phyloP scores from a whole-genome alignment of 163 green algal genomes.

The Coccomyxa subellipsoidea region DNA sequence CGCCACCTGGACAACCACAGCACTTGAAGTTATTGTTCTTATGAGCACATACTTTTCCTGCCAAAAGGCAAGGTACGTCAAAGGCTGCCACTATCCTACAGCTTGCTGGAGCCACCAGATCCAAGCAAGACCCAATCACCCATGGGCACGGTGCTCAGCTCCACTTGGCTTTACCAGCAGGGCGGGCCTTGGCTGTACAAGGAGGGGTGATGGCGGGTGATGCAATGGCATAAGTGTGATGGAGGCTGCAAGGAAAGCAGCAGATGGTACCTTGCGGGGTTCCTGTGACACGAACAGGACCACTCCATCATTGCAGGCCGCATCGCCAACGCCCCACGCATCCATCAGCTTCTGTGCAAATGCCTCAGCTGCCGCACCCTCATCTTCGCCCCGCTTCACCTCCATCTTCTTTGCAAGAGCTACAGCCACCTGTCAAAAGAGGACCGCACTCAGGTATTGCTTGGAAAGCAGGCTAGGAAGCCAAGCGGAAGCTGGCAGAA shows the following conservation, averaged over 20 bases:
- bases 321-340: constrained; percentile 57
- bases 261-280: constrained; percentile 45
- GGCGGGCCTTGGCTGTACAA: too few species aligned
- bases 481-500: background rate
- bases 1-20: constrained; percentile 30
- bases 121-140: too few species aligned
- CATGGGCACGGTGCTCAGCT: too few species aligned
- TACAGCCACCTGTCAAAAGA: constrained; percentile 55
- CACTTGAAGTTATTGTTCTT: background rate
- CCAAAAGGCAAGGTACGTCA: too few species aligned
- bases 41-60: too few species aligned
- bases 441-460: background rate
- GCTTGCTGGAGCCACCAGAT: too few species aligned
- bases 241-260: background rate
- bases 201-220: too few species aligned
- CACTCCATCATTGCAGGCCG: constrained; percentile 58
- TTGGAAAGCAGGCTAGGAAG: background rate
- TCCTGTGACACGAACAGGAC: constrained; percentile 56
- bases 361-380: constrained; percentile 22
- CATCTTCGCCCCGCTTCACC: background rate
- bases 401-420: constrained; percentile 57
- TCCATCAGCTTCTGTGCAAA: constrained; percentile 62
- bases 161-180: too few species aligned
- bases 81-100: too few species aligned
- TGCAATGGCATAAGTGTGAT: too few species aligned